Evolutionary conservation across 352 stramenopile species (phyloP).

Genomic region (Achlya hypogyna): DNA sequence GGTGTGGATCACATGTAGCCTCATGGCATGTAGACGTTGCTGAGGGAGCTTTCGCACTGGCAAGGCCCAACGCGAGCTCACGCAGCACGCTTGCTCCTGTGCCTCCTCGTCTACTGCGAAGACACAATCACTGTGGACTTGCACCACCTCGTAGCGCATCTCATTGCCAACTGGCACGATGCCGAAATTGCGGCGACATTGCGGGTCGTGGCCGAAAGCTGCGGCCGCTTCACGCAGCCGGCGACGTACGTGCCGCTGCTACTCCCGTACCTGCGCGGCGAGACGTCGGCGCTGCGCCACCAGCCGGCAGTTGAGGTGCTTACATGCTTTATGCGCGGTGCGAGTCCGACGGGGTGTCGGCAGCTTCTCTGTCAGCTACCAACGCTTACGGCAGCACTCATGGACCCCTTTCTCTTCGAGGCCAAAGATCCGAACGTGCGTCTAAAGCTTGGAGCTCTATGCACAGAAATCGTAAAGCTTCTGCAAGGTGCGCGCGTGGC

Average conservation of each 20-base stretch:
- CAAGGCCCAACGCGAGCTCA: conserved; percentile 67
- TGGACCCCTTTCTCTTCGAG: conserved; percentile 30
- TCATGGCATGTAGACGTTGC: conserved; percentile 30
- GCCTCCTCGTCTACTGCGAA: conserved; percentile 89
- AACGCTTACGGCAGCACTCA: conserved; percentile 40
- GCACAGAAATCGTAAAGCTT: conserved; percentile 29
- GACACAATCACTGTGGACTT: conserved; percentile 89
- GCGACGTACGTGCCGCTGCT: conserved; percentile 61
- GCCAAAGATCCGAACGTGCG: conserved; percentile 37
- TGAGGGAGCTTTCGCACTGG: conserved; percentile 91
- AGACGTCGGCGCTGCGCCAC: conserved; percentile 32
- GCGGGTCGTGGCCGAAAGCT: conserved; percentile 39
- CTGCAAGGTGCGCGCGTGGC: conserved; percentile 44
- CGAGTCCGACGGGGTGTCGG: conserved; percentile 30
- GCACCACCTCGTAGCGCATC: conserved; percentile 56
- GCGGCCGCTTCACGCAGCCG: conserved; percentile 48
- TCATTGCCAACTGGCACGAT: conserved; percentile 48
- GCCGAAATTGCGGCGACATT: conserved; percentile 24
- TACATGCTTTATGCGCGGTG: conserved; percentile 38
- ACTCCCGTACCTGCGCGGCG: conserved; percentile 45
- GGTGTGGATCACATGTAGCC: not conserved
- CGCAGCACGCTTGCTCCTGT: conserved; percentile 82
- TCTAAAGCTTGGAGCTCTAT: conserved; percentile 22
- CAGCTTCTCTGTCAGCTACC: conserved; percentile 47
- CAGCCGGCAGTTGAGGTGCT: conserved; percentile 43